Evolutionary conservation across 495 filamentous ascomycete genomes (phyloP).

Genomic region (Daldinia caldariorum): DNA sequence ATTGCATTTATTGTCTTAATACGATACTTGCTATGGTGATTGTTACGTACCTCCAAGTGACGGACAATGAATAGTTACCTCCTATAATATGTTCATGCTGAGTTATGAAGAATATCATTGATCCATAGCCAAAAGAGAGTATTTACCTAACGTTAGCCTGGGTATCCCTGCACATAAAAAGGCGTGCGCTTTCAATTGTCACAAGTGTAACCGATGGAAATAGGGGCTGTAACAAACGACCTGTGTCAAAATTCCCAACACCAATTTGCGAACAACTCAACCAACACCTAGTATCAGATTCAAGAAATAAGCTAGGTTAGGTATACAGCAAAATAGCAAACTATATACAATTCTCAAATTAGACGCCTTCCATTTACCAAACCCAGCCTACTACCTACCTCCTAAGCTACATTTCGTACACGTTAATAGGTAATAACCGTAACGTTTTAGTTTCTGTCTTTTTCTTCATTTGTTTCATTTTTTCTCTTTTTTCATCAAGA

Average conservation of each 20-base stretch:
- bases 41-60: too few species aligned
- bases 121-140: too few species aligned
- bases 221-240: not conserved
- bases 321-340: not conserved
- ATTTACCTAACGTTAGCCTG: too few species aligned
- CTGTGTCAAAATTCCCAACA: not conserved
- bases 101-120: too few species aligned
- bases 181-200: not conserved
- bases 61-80: too few species aligned
- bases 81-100: too few species aligned
- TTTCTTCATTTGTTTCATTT: too few species aligned
- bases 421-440: not conserved
- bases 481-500: not conserved
- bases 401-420: not conserved
- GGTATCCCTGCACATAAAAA: too few species aligned
- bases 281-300: not conserved
- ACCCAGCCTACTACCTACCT: not conserved
- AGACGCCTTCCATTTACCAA: not conserved
- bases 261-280: not conserved
- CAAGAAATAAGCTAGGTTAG: not conserved
- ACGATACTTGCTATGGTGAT: too few species aligned
- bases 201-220: not conserved
- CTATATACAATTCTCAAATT: not conserved
- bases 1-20: too few species aligned
- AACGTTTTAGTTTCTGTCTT: not conserved